Percentiles rank a stretch among this genome's conserved stretches.
These are phyloP conservation scores for Cladorrhinum sp. DNA, from an alignment of 2,329 filamentous ascomycete genomes.

Conservation along the genomic window DNA sequence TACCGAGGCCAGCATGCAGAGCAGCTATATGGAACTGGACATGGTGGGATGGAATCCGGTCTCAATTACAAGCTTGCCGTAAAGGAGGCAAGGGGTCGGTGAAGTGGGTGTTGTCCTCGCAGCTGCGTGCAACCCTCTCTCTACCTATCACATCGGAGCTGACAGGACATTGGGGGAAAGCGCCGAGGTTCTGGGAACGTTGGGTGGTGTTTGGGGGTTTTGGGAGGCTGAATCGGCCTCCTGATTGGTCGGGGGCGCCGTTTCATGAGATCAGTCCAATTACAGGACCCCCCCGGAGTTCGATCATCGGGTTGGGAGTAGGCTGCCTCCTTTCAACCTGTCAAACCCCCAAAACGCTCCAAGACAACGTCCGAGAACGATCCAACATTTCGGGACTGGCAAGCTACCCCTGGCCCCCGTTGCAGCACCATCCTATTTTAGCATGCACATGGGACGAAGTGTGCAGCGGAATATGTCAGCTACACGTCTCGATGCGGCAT, in stretches of 20 bases:
- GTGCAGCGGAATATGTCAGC: not conserved
- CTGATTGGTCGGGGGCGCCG: slow-evolving; percentile 17
- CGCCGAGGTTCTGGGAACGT: slow-evolving; percentile 8
- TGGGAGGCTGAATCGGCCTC: slow-evolving; percentile 15
- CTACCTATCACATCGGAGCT: slow-evolving; percentile 19
- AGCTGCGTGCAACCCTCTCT: slow-evolving; percentile 23
- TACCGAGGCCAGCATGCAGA: not conserved
- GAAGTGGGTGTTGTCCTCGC: slow-evolving; percentile 17
- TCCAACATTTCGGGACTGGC: not conserved
- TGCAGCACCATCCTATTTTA: not conserved
- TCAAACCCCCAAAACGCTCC: not conserved
- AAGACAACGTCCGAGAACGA: not conserved
- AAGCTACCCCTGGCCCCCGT: not conserved
- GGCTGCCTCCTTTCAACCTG: slow-evolving; percentile 8
- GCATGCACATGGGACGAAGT: not conserved
- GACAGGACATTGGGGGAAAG: slow-evolving; percentile 13
- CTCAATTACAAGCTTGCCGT: not conserved
- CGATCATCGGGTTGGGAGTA: not conserved
- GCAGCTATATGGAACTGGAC: not conserved
- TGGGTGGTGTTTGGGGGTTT: not conserved
- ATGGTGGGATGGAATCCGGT: not conserved
- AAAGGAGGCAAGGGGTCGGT: slow-evolving; percentile 9
- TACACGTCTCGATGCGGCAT: not conserved
- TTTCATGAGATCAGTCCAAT: slow-evolving; percentile 16
- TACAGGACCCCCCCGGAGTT: slow-evolving; percentile 2